phyloP scores from a whole-genome alignment of 129 eudicot genomes.

The Artemisia tridentata region DNA sequence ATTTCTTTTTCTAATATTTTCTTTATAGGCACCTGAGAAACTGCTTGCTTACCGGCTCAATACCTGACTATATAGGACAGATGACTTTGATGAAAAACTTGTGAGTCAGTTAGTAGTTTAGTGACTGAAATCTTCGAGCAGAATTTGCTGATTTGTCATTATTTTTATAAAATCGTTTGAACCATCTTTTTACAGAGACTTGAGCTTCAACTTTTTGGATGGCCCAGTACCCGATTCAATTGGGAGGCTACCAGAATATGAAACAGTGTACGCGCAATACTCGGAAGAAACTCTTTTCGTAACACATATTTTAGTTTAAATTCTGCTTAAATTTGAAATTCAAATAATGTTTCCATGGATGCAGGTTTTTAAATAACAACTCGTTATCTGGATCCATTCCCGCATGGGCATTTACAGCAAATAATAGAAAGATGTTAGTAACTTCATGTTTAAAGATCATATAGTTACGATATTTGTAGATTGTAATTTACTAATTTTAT shows the following conservation, averaged over 20 bases:
- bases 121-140: conserved; percentile 6
- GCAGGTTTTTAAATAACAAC: conserved; percentile 63
- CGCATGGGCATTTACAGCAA: conserved; percentile 34
- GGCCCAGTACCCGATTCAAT: conserved; percentile 54
- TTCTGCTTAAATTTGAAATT: neutral
- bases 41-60: conserved; percentile 61
- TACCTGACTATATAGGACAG: conserved; percentile 65
- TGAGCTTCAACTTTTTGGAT: conserved; percentile 70
- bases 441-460: neutral
- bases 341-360: conserved; percentile 18
- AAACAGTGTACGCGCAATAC: conserved; percentile 41
- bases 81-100: conserved; percentile 36
- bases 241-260: conserved; percentile 14
- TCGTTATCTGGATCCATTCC: conserved; percentile 61
- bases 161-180: neutral
- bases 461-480: neutral
- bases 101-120: conserved; percentile 38
- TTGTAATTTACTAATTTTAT: neutral
- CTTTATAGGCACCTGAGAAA: conserved; percentile 69
- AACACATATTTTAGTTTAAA: neutral
- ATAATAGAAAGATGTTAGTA: conserved; percentile 45
- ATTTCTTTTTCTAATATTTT: conserved; percentile 13
- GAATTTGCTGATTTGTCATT: neutral
- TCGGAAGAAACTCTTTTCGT: neutral
- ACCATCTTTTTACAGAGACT: conserved; percentile 54